Conservation (phyloP, 805 yeast species). For the Sugiyamaella valdiviana region DNA sequence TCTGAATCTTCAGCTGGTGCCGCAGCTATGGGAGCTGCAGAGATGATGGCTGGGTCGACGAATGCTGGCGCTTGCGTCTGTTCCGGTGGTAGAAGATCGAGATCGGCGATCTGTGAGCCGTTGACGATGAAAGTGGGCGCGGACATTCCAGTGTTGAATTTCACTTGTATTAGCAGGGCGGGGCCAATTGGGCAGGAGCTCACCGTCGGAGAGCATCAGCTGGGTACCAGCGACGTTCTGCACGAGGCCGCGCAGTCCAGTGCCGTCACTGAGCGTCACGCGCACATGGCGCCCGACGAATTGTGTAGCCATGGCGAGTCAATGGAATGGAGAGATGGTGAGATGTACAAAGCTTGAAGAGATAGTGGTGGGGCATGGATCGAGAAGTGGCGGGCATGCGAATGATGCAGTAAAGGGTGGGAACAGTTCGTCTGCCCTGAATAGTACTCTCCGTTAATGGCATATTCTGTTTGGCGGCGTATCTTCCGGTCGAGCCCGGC, state of each 20-base stretch:
- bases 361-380: background rate
- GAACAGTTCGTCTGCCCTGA: too few relatives aligned
- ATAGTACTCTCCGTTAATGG: too few relatives aligned
- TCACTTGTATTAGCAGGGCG: conserved; percentile 6
- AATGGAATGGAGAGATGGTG: background rate
- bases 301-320: conserved; percentile 16
- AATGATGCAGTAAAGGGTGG: too few relatives aligned
- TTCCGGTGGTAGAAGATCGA: conserved; percentile 17
- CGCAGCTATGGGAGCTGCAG: conserved; percentile 8
- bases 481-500: too few relatives aligned
- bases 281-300: conserved; percentile 22
- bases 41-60: conserved; percentile 13
- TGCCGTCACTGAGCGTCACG: conserved; percentile 19
- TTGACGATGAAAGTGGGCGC: conserved; percentile 8
- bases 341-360: background rate
- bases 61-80: conserved; percentile 4
- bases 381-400: background rate
- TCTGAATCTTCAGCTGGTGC: background rate
- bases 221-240: conserved; percentile 17
- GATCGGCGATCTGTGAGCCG: conserved; percentile 19
- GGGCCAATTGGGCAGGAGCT: background rate
- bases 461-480: too few relatives aligned
- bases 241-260: conserved; percentile 19
- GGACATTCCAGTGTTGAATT: conserved; percentile 11
- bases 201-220: conserved; percentile 15